Base-by-base conservation (phyloP, 164 flowering plant genomes). In the Malania oleifera region DNA sequence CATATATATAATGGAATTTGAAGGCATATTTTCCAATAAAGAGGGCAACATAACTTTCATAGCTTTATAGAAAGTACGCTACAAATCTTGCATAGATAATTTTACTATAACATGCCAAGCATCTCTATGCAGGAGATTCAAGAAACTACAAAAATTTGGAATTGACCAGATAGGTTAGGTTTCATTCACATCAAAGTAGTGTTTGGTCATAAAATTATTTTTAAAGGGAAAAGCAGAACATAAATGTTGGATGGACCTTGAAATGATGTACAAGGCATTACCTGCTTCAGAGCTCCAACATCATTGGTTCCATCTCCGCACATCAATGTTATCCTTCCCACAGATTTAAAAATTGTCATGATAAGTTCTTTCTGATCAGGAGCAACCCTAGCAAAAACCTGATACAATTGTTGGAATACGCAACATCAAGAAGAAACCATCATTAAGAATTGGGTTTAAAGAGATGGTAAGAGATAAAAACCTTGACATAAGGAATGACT, bases 221-320 rank as follows among this genome's bases (percentile, higher is more conserved):
- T 31, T 31, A 31, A 31, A 4, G 35, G 35, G 35, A 31, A 31
- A 4, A 37, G 5, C 3, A 26, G 18, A 56, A 39, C 20, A 44
- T n/a, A 18, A 29, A 20, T 11, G 48, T 37, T 48, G 57, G 1
- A 18, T 29, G 17, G 23, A 48, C 3, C 20, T 47, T 54, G 18
- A 55, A 34, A 25, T 0, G 25, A 37, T 14, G 26, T 17, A 39
- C 0, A 1, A 50, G 11, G 34, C 3, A 3, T 43, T 73, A 92
- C 98, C 96, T 93, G 98, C 75, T 93, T 93, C 60, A 93, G 67
- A 66, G 97, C 98, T 60, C 98, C 98, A 63, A 93, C 97, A 69
- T 93, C 98, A 75, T 93, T 93, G 20, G 98, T 93, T 29, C 98
- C 97, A 81, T 93, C 98, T 55, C 98, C 98, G 72, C 98, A 90